Base-by-base conservation (phyloP, 352 stramenopile species). In the Chrysophaeum taylorii region DNA sequence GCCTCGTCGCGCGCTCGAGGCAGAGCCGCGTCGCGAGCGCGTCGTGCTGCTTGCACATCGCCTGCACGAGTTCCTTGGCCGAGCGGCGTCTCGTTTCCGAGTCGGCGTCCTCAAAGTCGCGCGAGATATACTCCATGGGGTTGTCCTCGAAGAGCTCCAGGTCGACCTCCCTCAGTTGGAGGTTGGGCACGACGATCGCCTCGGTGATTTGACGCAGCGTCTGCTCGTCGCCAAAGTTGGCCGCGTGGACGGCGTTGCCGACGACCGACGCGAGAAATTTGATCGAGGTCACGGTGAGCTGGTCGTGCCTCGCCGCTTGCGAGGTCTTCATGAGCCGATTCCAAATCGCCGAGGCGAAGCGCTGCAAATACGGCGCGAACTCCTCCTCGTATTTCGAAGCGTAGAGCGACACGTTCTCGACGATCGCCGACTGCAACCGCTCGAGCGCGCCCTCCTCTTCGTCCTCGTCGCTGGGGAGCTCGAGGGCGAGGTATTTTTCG, bases 301-400 rank as follows among this genome's bases (percentile, higher is more conserved):
- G 84, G 78, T 99, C 96, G 75, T 98, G 93, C 75, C 97, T 97
- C 15, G 85, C 84, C 35, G 87, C 78, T 0, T 89, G 67, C 21
- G 73, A 83, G 7, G 88, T 69, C 48, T 78, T 79, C 69, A 87
- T 80, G 14, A 92, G 75, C 0, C 88, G 71, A 70, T 87, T 83
- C 84, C 87, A 92, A 50, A 91, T 84, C 12, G 85, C 73, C 48
- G 91, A 82, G 0, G 89, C 97, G 78, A 99, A 99, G 60, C 87
- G 84, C 33, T 88, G 84, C 70, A 99, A 72, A 75, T 92, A 98
- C 15, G 89, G 87, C 45, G 94, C 84, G 80, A 99, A 99, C 63
- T 97, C 90, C 80, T 99, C 96, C 68, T 99, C 95, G 79, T 99
- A 98, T 83, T 98, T 98, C 72, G 94, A 89, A 0, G 89, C 89